phyloP scores from a whole-genome alignment of 352 stramenopile genomes.

The Phytophthora melonis region DNA sequence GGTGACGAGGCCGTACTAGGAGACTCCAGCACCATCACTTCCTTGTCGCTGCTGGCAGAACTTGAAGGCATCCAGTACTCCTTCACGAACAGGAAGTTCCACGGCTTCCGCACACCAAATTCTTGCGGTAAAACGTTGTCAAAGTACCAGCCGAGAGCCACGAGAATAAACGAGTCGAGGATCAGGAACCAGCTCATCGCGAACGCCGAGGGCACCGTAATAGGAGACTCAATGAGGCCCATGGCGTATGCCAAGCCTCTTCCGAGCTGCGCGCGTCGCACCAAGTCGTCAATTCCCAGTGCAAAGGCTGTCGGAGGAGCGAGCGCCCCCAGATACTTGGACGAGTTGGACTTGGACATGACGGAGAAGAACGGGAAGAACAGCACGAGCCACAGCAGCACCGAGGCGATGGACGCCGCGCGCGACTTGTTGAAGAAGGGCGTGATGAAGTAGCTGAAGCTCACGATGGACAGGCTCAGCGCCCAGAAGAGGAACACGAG shows the following conservation, averaged over 20 bases:
- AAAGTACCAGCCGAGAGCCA: slow-evolving; percentile 92
- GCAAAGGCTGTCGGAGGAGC: slow-evolving; percentile 76
- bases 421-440: slow-evolving; percentile 81
- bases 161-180: slow-evolving; percentile 89
- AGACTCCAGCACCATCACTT: slow-evolving; percentile 33
- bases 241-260: slow-evolving; percentile 69
- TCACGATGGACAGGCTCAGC: slow-evolving; percentile 67
- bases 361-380: slow-evolving; percentile 84
- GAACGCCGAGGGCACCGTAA: slow-evolving; percentile 54
- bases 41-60: slow-evolving; percentile 23
- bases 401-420: slow-evolving; percentile 66
- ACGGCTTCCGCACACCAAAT: slow-evolving; percentile 90
- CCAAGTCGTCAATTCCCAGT: slow-evolving; percentile 69
- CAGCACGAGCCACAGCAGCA: slow-evolving; percentile 75
- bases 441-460: slow-evolving; percentile 74
- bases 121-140: slow-evolving; percentile 93
- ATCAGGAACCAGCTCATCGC: slow-evolving; percentile 75
- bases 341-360: slow-evolving; percentile 55
- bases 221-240: slow-evolving; percentile 42
- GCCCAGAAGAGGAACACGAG: slow-evolving; percentile 77
- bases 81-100: slow-evolving; percentile 90
- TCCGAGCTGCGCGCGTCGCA: slow-evolving; percentile 67
- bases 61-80: slow-evolving; percentile 35
- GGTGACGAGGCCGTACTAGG: slow-evolving; percentile 31
- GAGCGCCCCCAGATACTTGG: slow-evolving; percentile 67